phyloP scores from a whole-genome alignment of 192 early-diverging fungal species.

The Umbelopsis ramanniana region DNA sequence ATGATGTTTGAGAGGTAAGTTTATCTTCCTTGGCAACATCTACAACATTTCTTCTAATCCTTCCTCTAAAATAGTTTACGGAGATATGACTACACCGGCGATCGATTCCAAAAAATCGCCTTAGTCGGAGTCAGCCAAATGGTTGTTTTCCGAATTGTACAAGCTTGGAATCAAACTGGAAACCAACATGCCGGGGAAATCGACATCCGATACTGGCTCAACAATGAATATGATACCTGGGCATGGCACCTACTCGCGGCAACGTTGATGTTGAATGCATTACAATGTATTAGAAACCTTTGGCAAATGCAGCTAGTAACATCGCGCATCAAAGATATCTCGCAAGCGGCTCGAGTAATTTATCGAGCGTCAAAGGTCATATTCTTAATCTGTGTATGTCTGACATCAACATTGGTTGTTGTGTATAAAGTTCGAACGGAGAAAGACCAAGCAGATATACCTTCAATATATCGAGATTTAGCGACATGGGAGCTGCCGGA shows the following conservation, averaged over 20 bases:
- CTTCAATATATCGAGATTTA: slow-evolving; percentile 22
- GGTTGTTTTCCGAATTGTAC: slow-evolving; percentile 42
- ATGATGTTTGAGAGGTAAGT: slow-evolving; percentile 45
- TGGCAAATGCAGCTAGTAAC: slow-evolving; percentile 3
- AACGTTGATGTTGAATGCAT: neutral
- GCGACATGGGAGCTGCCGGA: slow-evolving; percentile 13
- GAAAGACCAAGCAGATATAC: slow-evolving; percentile 3
- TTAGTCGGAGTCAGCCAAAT: slow-evolving; percentile 28
- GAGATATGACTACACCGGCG: neutral
- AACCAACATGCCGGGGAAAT: slow-evolving; percentile 54
- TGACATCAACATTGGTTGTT: slow-evolving; percentile 27
- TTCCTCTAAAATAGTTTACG: neutral
- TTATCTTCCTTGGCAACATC: neutral
- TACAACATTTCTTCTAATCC: neutral
- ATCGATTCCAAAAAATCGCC: neutral
- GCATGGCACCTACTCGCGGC: slow-evolving; percentile 40
- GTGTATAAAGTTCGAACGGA: slow-evolving; percentile 40
- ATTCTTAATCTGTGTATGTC: neutral
- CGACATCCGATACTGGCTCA: slow-evolving; percentile 47
- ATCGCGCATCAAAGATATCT: neutral
- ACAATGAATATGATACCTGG: slow-evolving; percentile 27
- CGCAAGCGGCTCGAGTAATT: slow-evolving; percentile 2
- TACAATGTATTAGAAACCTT: neutral
- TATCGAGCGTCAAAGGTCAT: neutral
- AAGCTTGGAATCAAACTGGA: slow-evolving; percentile 54